Base-by-base conservation (phyloP, 179 eudicot genomes). In the Vitellaria paradoxa region DNA sequence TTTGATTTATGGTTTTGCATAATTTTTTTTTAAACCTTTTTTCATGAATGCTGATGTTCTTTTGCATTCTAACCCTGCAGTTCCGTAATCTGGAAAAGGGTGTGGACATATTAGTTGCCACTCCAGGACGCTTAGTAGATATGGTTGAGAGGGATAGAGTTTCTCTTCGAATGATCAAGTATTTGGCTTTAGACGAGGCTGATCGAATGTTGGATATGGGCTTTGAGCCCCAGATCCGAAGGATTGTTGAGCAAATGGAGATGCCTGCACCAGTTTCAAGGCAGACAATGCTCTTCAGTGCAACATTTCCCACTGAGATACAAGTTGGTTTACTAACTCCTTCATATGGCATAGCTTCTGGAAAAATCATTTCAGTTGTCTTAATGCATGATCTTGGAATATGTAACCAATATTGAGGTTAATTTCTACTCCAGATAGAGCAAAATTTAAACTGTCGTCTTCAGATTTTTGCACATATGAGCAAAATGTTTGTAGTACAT, bases 141-240 rank as follows among this genome's bases (percentile, higher is more conserved):
- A 87, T 93, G 89, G 85, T 93, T 15, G 93, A 89, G 80, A 88
- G 92, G 68, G 87, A 76, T 26, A 89, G 79, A 81, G 83, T 92
- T 21, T 91, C 95, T 18, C 91, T 93, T 15, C 59, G 60, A 17
- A 85, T 68, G 84, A 76, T 93, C 68, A 88, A 73, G 77, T 93
- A 89, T 73, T 78, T 93, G 82, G 89, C 92, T 73, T 78, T 93
- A 40, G 97, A 93, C 81, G 97, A 93, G 78, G 97, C 97, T 23
- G 97, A 93, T 75, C 79, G 96, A 74, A 93, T 93, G 97, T 83
- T 93, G 82, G 97, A 93, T 74, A 93, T 93, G 97, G 97, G 96
- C 23, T 93, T 93, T 79, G 97, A 91, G 79, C 97, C 88, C 45
- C 96, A 93, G 68, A 87, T 93, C 40, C 81, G 97, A 24, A 93